Conservation (phyloP, 2,329 filamentous ascomycete genomes). For the Diaporthe sp. region DNA sequence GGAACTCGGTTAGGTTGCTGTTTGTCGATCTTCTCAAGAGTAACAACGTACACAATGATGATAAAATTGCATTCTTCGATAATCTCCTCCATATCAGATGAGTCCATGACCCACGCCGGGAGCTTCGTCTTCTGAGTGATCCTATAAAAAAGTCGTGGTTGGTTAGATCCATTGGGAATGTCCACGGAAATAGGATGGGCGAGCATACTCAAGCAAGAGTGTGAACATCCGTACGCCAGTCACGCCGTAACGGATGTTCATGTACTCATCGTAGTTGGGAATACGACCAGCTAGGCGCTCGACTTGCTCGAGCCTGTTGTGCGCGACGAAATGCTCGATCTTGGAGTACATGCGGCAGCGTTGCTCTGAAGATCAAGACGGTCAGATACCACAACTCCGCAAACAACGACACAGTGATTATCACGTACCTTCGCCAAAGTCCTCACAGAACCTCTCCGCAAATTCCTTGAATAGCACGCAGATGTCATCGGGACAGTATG, state of each 20-base stretch:
- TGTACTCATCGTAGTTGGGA: slow-evolving; percentile 42
- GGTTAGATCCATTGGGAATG: background rate
- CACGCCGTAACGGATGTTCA: slow-evolving; percentile 42
- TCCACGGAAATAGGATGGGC: background rate
- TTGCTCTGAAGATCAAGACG: slow-evolving; percentile 22
- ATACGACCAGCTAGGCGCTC: slow-evolving; percentile 43
- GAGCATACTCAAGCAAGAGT: slow-evolving; percentile 43
- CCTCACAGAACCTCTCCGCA: slow-evolving; percentile 38
- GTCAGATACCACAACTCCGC: background rate
- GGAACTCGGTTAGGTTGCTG: background rate
- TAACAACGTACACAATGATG: slow-evolving; percentile 43
- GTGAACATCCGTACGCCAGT: slow-evolving; percentile 44
- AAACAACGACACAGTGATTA: background rate
- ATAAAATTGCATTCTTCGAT: slow-evolving; percentile 42
- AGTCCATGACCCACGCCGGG: slow-evolving; percentile 43
- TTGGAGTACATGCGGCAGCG: slow-evolving; percentile 41
- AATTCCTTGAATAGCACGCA: slow-evolving; percentile 44
- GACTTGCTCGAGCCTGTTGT: slow-evolving; percentile 42
- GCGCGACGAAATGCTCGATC: slow-evolving; percentile 42
- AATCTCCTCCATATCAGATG: slow-evolving; percentile 41
- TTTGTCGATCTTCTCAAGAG: fast-evolving
- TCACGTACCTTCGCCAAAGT: slow-evolving; percentile 40
- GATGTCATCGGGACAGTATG: slow-evolving; percentile 38
- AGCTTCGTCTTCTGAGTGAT: slow-evolving; percentile 38
- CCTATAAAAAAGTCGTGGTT: slow-evolving; percentile 6